Percentiles rank a stretch among this genome's conserved stretches.
phyloP scores from a whole-genome alignment of 129 eudicot species.

The Logfia minima region DNA sequence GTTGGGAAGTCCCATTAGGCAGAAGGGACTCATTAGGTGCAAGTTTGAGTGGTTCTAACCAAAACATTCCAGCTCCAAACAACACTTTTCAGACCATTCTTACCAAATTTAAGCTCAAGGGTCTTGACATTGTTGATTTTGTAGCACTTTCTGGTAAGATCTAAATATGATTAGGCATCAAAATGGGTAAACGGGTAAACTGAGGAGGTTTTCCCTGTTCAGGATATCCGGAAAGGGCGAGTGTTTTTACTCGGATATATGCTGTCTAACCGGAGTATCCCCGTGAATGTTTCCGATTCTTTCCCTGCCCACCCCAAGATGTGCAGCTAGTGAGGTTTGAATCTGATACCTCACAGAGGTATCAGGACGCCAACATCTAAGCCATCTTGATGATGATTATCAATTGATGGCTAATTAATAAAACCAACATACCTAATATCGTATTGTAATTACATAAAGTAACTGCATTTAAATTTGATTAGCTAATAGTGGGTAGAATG shows the following conservation, averaged over 20 bases:
- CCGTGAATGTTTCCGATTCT: no score
- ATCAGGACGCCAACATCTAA: no score
- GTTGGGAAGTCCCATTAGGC: conserved; percentile 56
- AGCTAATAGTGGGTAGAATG: neutral
- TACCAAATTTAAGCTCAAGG: conserved; percentile 49
- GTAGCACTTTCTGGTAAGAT: conserved; percentile 37
- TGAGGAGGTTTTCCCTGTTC: no score
- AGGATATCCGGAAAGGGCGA: no score
- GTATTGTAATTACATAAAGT: neutral
- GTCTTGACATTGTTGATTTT: conserved; percentile 49
- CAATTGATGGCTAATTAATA: neutral
- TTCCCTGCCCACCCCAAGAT: no score
- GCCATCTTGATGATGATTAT: no score
- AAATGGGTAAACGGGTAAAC: no score
- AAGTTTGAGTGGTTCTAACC: conserved; percentile 56
- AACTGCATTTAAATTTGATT: neutral
- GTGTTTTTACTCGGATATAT: no score
- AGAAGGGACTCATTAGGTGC: conserved; percentile 52
- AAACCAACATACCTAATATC: neutral
- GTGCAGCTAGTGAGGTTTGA: no score
- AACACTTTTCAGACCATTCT: conserved; percentile 56
- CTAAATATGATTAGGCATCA: neutral
- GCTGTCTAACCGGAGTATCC: no score
- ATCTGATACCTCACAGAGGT: no score
- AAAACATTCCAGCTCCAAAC: conserved; percentile 61